Evolutionary conservation across 331 rosid species (phyloP), one percentile per base, ranked within the genome.

Genomic region (Quercus phellos): DNA sequence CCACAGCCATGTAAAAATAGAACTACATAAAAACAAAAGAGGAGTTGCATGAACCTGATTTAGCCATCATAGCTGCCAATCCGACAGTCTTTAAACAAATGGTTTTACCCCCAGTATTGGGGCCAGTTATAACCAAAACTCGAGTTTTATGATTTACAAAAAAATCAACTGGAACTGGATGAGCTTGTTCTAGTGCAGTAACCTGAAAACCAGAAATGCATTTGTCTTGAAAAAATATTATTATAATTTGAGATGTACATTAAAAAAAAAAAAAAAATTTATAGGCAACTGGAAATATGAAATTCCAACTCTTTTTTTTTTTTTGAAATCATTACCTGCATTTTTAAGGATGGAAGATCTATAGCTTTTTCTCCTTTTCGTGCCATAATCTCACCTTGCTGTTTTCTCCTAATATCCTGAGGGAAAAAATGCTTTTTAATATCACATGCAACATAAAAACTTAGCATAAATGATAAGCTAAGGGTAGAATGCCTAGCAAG

Each of bases 61-160:
- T 94, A 75, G 98, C 98, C 99, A 94, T 92, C 94, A 91, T 89
- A 77, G 94, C 97, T 84, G 98, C 93, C 90, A 92, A 86, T 84
- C 97, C 99, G 53, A 94, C 60, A 3, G 99, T 94, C 85, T 94
- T 92, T 82, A 94, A 81, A 86, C 94, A 89, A 82, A 94, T 89
- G 56, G 98, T 94, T 91, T 94, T 94, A 32, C 98, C 99, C 54
- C 99, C 98, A 4, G 97, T 94, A 78, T 94, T 94, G 70, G 99
- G 98, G 67, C 99, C 98, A 75, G 99, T 94, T 83, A 94, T 84
- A 73, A 94, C 87, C 86, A 94, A 77, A 81, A 91, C 98, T 74
- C 87, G 86, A 59, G 93, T 90, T 84, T 86, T 88, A 55, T 76
- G 81, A 63, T 89, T 79, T 75, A 94, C 84, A 72, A 85, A 84